phyloP scores from a whole-genome alignment of 495 filamentous ascomycete species.

The Entonaema liquescens region DNA sequence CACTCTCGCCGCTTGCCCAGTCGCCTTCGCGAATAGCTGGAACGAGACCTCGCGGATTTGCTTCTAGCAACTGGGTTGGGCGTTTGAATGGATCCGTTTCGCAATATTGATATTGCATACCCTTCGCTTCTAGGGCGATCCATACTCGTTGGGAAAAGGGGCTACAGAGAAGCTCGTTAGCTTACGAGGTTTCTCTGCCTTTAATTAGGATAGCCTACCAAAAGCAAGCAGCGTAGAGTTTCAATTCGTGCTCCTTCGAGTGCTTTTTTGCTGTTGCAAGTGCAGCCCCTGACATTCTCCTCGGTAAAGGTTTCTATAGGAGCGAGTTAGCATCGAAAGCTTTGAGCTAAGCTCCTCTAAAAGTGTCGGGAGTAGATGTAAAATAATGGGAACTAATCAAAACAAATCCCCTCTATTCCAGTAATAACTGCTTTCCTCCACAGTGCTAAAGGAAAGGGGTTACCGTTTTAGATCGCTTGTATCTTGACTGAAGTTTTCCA shows the following conservation, averaged over 20 bases:
- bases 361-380: not conserved
- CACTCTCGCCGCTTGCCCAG: conserved; percentile 89
- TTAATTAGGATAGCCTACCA: conserved; percentile 66
- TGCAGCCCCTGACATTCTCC: conserved; percentile 83
- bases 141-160: conserved; percentile 92
- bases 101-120: conserved; percentile 86
- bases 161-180: conserved; percentile 39
- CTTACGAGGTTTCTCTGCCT: not conserved
- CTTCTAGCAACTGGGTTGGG: conserved; percentile 76
- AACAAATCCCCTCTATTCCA: conserved; percentile 12
- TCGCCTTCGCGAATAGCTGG: conserved; percentile 84
- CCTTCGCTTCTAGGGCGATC: conserved; percentile 92
- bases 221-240: conserved; percentile 90
- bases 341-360: not conserved
- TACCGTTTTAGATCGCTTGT: conserved; percentile 7
- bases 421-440: conserved; percentile 8
- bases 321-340: conserved; percentile 11
- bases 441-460: conserved; percentile 2
- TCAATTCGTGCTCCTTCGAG: conserved; percentile 73
- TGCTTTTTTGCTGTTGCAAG: conserved; percentile 77
- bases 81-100: conserved; percentile 85
- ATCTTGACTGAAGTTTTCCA: conserved; percentile 19
- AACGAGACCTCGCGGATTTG: conserved; percentile 89
- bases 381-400: conserved; percentile 1
- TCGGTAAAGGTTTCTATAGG: conserved; percentile 73